These are phyloP conservation scores for Verticillium zaregamsianum DNA, from an alignment of 2,329 filamentous ascomycete species.

Conservation along the genomic window DNA sequence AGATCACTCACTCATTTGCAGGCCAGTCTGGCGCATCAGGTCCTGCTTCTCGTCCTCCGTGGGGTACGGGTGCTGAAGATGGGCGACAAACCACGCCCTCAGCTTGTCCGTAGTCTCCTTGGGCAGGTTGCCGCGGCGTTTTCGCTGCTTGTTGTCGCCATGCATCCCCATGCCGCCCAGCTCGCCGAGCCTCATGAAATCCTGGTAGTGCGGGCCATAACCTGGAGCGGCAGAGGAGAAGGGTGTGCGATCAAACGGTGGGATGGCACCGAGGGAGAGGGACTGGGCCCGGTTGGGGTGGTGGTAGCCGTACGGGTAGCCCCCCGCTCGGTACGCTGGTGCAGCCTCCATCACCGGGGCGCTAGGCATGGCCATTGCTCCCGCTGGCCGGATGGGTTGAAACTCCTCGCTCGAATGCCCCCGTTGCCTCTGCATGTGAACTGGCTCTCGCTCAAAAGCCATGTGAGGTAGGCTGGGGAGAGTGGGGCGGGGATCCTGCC, in stretches of 20 bases:
- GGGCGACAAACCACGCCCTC: constrained; percentile 73
- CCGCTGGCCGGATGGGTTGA: constrained; percentile 22
- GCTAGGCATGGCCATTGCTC: constrained; percentile 19
- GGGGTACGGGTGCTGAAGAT: constrained; percentile 78
- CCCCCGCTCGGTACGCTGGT: constrained; percentile 25
- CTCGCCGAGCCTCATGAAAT: constrained; percentile 38
- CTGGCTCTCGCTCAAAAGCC: constrained; percentile 29
- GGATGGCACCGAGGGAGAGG: constrained; percentile 38
- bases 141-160: constrained; percentile 48
- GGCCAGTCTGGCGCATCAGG: constrained; percentile 68
- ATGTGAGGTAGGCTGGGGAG: constrained; percentile 37
- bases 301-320: constrained; percentile 35
- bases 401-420: constrained; percentile 31
- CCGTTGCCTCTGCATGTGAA: constrained; percentile 25
- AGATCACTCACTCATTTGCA: constrained; percentile 68
- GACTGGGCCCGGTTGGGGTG: constrained; percentile 42
- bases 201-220: constrained; percentile 36
- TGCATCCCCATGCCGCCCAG: constrained; percentile 30
- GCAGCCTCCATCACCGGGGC: constrained; percentile 25
- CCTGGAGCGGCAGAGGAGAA: constrained; percentile 31
- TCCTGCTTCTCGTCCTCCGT: constrained; percentile 75
- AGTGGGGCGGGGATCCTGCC: constrained; percentile 29
- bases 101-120: constrained; percentile 83
- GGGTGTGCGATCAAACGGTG: constrained; percentile 37
- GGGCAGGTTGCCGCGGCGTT: constrained; percentile 80